phyloP scores from a whole-genome alignment of 1,139 yeast genomes.

The Casaregolazyma lundiana region DNA sequence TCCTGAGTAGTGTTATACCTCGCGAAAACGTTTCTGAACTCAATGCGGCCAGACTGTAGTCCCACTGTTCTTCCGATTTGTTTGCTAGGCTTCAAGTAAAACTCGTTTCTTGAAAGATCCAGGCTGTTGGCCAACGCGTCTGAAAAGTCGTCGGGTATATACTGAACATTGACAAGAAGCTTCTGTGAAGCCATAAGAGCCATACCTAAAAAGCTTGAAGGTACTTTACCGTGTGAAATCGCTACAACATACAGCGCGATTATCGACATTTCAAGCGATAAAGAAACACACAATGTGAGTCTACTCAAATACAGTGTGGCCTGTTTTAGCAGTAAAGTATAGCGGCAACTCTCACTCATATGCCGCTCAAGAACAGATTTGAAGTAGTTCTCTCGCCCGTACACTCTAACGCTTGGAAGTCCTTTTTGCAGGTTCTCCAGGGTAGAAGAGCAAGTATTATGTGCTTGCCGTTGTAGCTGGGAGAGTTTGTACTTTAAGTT shows the following conservation, averaged over 20 bases:
- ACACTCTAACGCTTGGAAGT: not conserved
- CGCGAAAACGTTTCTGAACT: conserved; percentile 54
- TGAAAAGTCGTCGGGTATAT: not conserved
- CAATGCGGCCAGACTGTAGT: conserved; percentile 57
- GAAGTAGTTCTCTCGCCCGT: not conserved
- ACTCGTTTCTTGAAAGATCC: not conserved
- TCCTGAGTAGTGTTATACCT: conserved; percentile 42
- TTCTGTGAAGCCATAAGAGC: not conserved
- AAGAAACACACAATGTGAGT: too few species aligned
- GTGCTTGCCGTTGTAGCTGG: not conserved
- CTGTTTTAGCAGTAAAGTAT: too few species aligned
- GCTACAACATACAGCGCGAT: conserved; percentile 70
- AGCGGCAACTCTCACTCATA: too few species aligned
- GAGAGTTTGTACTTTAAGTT: not conserved
- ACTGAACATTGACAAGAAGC: not conserved
- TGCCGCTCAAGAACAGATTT: too few species aligned
- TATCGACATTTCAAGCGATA: too few species aligned
- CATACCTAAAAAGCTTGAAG: not conserved
- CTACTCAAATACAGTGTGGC: too few species aligned
- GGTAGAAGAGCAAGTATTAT: not conserved
- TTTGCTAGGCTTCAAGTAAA: not conserved
- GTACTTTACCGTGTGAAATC: conserved; percentile 56
- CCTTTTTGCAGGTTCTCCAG: not conserved
- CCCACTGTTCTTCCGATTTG: conserved; percentile 26
- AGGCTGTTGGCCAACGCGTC: not conserved